Percentiles rank a stretch among this genome's conserved stretches.
phyloP scores from a whole-genome alignment of 2,329 filamentous ascomycete genomes.

The Microcyclospora pomicola region DNA sequence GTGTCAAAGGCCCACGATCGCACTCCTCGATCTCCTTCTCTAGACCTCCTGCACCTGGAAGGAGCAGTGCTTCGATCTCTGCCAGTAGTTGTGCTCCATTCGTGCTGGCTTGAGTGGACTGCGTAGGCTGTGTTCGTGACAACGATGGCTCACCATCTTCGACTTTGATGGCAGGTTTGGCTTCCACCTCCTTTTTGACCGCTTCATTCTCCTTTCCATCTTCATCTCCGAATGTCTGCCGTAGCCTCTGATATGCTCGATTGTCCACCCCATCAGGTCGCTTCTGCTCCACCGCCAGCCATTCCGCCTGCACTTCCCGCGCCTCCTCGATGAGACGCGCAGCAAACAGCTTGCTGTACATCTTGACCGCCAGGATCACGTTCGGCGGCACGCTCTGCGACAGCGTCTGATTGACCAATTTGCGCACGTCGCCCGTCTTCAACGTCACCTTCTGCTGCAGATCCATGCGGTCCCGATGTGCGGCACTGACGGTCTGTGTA shows the following conservation, averaged over 20 bases:
- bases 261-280: slow-evolving; percentile 33
- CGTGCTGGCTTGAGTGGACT: slow-evolving; percentile 24
- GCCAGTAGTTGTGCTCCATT: slow-evolving; percentile 4
- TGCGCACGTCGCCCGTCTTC: slow-evolving; percentile 53
- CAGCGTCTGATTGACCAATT: slow-evolving; percentile 67
- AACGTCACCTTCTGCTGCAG: slow-evolving; percentile 57
- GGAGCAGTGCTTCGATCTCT: slow-evolving; percentile 8
- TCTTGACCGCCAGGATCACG: slow-evolving; percentile 61
- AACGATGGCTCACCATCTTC: not conserved
- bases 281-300: slow-evolving; percentile 46
- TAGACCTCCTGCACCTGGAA: slow-evolving; percentile 17
- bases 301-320: slow-evolving; percentile 56
- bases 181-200: slow-evolving; percentile 5
- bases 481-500: slow-evolving; percentile 5
- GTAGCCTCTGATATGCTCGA: slow-evolving; percentile 23
- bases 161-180: not conserved
- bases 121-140: not conserved
- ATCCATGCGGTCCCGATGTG: slow-evolving; percentile 55
- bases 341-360: slow-evolving; percentile 63
- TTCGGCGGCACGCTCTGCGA: slow-evolving; percentile 63
- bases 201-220: slow-evolving; percentile 23
- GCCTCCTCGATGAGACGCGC: slow-evolving; percentile 63
- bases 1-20: slow-evolving; percentile 47
- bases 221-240: slow-evolving; percentile 1
- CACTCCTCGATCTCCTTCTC: slow-evolving; percentile 17